Base-by-base conservation (phyloP, 345 rosid species). In the Camelina laxa region DNA sequence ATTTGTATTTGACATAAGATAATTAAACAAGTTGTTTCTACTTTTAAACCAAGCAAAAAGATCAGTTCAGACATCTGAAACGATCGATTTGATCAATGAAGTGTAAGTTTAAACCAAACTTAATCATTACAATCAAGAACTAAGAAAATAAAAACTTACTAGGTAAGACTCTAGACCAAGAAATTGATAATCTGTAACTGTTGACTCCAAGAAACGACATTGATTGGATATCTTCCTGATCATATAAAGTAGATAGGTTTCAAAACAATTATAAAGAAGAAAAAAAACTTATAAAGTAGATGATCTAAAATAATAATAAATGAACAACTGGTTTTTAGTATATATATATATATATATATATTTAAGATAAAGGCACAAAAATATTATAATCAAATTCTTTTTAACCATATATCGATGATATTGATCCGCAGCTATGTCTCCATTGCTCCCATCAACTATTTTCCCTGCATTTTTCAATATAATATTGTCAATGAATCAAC, bases 81-180 rank as follows among this genome's bases (percentile, higher is more conserved):
- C 20, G 17, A 13, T 17, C 8, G 35, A 53, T 48, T 16, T 27
- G 38, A n/a, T n/a, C n/a, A n/a, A n/a, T n/a, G n/a, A n/a, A n/a
- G n/a, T n/a, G n/a, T n/a, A 42, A 54, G 41, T 24, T 5, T 27
- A 39, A 48, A 36, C 64, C 9, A 9, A 42, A 47, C 1, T 9
- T 27, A 16, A 22, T 2, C 41, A 41, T n/a, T 38, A 60, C 2
- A 60, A 17, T 2, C n/a, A 61, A 11, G 51, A 17, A 17, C 21
- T 59, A 65, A 20, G 22, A 70, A 41, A 70, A 19, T 17, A 30
- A 51, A 17, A 55, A 51, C 90, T 82, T 75, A 93, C 98, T 80
- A 4, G 98, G 92, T 72, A 93, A 82, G 64, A 91, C 53, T 80
- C 96, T 80, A 7, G 96, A 85, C 98, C 95, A 88, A 41, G 98